Evolutionary conservation across 2,329 filamentous ascomycete genomes (phyloP).

Genomic region (Epicoccum nigrum): DNA sequence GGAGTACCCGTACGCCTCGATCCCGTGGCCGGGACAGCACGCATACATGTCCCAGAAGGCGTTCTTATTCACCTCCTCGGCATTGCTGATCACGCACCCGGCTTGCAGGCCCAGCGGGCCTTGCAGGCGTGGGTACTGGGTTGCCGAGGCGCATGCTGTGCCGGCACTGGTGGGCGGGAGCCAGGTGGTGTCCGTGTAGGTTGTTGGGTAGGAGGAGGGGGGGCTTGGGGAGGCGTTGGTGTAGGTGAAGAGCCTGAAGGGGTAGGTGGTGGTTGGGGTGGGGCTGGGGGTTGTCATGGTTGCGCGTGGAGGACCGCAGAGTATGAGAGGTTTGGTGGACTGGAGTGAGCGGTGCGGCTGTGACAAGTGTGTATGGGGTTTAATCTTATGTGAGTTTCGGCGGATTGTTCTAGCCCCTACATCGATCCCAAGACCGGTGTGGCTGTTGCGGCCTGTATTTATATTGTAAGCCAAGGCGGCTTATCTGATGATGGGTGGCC

Average conservation of each 20-base stretch:
- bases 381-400: too few relatives aligned
- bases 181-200: constrained; percentile 1
- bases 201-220: background rate
- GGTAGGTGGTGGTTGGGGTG: constrained; percentile 2
- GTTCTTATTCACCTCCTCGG: constrained; percentile 25
- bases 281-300: background rate
- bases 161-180: background rate
- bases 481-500: too few relatives aligned
- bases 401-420: too few relatives aligned
- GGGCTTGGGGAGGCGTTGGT: background rate
- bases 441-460: too few relatives aligned
- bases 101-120: background rate
- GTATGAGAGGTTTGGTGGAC: too few relatives aligned
- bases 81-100: constrained; percentile 30
- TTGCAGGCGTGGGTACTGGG: background rate
- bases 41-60: constrained; percentile 33
- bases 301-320: too few relatives aligned
- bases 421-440: too few relatives aligned
- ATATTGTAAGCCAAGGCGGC: too few relatives aligned
- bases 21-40: constrained; percentile 21
- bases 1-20: constrained; percentile 15
- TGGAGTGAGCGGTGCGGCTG: too few relatives aligned
- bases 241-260: background rate
- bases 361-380: too few relatives aligned
- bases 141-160: background rate